Base-by-base conservation (phyloP, 257 asterid species). In the Nicotiana tomentosiformis region DNA sequence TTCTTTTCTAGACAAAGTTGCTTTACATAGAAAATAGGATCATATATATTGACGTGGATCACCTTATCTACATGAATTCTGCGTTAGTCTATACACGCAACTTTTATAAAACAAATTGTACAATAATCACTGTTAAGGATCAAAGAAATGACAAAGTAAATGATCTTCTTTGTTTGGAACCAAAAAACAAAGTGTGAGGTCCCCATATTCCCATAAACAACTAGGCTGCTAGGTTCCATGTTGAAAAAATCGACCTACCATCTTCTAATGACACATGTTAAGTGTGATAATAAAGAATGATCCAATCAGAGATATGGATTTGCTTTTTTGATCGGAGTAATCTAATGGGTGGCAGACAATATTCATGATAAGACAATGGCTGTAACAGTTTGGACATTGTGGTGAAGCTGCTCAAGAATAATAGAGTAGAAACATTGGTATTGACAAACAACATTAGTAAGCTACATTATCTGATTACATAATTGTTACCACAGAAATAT, bases 161-260 rank as follows among this genome's bases (percentile, higher is more conserved):
- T 51, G 30, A 78, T 81, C 66, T 79, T 84, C 68, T 87, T 87
- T 83, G 83, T 84, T 80, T 82, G 84, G 83, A 70, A 58, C 82
- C 77, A 26, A 8, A 56, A 77, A 78, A 37, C 68, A 74, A 77
- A 83, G 66, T 77, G 60, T 69, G 85, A 77, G 87, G 90, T 82
- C 88, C 90, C 88, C 84, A 11, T 87, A 78, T 86, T 61, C 83
- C 72, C 82, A 86, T 84, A 29, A 83, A 80, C 68, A 62, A 69
- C 79, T 39, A 72, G 23, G 79, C 0, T 46, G 6, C 39, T 72
- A 72, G 60, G 37, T 72, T 46, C 30, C 7, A 43, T 74, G 33
- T 76, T 51, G 80, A 76, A 83, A 29, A 23, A 81, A 80, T 85
- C 72, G 72, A 61, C 43, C n/a, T 39, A 14, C 18, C 23, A 67